phyloP scores from a whole-genome alignment of 352 stramenopile species.

The Elongisporangium undulatum region DNA sequence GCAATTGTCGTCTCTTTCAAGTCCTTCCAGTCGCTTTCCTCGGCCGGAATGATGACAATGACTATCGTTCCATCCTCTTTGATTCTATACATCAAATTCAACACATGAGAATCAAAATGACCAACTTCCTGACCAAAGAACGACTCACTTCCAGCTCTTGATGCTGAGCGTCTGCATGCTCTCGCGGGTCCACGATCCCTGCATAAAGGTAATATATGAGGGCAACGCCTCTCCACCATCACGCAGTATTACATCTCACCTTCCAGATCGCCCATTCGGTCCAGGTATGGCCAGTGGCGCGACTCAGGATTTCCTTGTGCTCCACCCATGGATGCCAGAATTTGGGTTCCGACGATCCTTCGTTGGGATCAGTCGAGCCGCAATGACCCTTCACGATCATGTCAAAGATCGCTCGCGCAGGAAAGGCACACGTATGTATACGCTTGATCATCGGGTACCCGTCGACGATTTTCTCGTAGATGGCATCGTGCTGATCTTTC shows the following conservation, averaged over 20 bases:
- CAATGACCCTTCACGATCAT: conserved; percentile 46
- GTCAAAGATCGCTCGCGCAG: conserved; percentile 67
- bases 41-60: conserved; percentile 63
- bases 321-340: conserved; percentile 42
- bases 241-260: conserved; percentile 6
- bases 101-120: neutral
- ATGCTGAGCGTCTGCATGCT: conserved; percentile 52
- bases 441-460: conserved; percentile 70
- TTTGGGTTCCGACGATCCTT: neutral
- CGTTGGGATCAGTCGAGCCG: conserved; percentile 1
- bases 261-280: conserved; percentile 56
- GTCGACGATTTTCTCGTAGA: conserved; percentile 51
- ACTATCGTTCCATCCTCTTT: conserved; percentile 61
- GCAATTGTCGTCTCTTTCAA: neutral
- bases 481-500: conserved; percentile 35
- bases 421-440: conserved; percentile 51
- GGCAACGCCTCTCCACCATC: neutral
- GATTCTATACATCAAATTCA: conserved; percentile 25
- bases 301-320: conserved; percentile 35
- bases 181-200: conserved; percentile 24
- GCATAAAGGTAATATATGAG: neutral
- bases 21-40: conserved; percentile 26
- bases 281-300: conserved; percentile 48
- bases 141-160: conserved; percentile 66
- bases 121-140: neutral